Evolutionary conservation across 352 stramenopile genomes (phyloP), one percentile per base, ranked within the genome.

Genomic region (Phytophthora pinifolia): DNA sequence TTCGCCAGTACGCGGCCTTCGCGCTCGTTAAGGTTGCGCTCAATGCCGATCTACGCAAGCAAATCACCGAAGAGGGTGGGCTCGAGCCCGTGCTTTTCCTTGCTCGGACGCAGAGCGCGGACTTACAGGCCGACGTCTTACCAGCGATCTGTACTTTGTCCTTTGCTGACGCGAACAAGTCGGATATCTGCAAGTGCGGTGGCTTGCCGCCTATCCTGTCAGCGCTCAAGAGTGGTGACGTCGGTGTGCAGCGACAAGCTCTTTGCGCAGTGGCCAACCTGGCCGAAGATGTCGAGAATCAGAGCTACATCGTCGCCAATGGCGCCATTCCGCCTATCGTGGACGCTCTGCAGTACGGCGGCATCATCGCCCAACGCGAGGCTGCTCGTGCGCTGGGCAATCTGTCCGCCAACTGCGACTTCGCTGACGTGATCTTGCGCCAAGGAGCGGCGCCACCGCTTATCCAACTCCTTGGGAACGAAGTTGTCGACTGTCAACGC

Each of bases 1-100:
- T 98, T 42, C 82, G 94, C 1, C 94, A 98, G 60, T 98, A 98
- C 70, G 94, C 96, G 33, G 94, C 96, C 1, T 98, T 97, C 53
- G 93, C 95, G 22, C 71, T 98, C 10, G 92, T 97, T 9, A 97
- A 98, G 48, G 84, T 99, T n/a, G 90, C 92, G 1, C 69, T 97
- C 20, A 99, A 99, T 55, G 88, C 90, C 1, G 89, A 98, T 56
- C 68, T 98, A 34, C 87, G 93, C 31, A 92, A 97, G 65, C 81
- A 90, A 30, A 89, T 99, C 37, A 98, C 96, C 0, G 89, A 98
- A 41, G 94, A 98, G 67, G 96, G 96, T 14, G 96, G 94, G 4
- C 74, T 99, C 1, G 94, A 98, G 63, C 90, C 96, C 0, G 92
- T 99, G n/a, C 74, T 99, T 0, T 98, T 96, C 65, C 83, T 99